Conservation (phyloP, 2,329 filamentous ascomycete species). For the Lachnellula hyalina region DNA sequence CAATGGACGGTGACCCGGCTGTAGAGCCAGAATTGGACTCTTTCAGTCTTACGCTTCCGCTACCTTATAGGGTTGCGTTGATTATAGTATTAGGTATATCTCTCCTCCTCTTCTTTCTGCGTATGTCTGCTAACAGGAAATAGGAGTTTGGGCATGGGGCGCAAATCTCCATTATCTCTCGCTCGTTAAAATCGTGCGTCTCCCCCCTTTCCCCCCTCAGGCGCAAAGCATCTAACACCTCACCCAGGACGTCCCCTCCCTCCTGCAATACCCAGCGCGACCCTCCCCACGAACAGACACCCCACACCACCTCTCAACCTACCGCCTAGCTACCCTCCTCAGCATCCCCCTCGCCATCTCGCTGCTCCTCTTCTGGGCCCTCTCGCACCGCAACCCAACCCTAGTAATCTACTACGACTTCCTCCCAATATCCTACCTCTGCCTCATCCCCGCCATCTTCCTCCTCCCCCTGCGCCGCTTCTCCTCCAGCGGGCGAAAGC, state of each 20-base stretch:
- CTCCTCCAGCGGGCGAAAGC: conserved; percentile 65
- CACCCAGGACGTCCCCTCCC: conserved; percentile 66
- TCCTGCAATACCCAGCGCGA: conserved; percentile 81
- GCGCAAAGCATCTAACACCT: conserved; percentile 13
- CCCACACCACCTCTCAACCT: conserved; percentile 75
- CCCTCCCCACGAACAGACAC: conserved; percentile 59
- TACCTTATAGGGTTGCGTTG: conserved; percentile 84
- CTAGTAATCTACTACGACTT: conserved; percentile 76
- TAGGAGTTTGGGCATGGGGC: conserved; percentile 94
- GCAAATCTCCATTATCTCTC: conserved; percentile 85
- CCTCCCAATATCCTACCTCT: conserved; percentile 78
- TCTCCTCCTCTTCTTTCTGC: background rate
- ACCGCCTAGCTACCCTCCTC: conserved; percentile 76
- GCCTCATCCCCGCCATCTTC: conserved; percentile 66
- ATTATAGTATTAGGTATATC: conserved; percentile 74
- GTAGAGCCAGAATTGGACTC: conserved; percentile 70
- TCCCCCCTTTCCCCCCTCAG: background rate
- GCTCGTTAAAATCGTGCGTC: conserved; percentile 64
- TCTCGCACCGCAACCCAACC: conserved; percentile 64
- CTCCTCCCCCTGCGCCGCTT: conserved; percentile 64
- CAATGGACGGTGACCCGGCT: conserved; percentile 69
- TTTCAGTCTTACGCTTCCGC: conserved; percentile 80
- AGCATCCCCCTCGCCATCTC: conserved; percentile 66
- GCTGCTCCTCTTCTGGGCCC: conserved; percentile 75
- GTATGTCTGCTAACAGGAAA: conserved; percentile 13